A percentile compares a stretch with the other conserved stretches of the same genome.
Evolutionary conservation across 2,329 filamentous ascomycete species (phyloP).

Genomic region (Neobulgaria alba): DNA sequence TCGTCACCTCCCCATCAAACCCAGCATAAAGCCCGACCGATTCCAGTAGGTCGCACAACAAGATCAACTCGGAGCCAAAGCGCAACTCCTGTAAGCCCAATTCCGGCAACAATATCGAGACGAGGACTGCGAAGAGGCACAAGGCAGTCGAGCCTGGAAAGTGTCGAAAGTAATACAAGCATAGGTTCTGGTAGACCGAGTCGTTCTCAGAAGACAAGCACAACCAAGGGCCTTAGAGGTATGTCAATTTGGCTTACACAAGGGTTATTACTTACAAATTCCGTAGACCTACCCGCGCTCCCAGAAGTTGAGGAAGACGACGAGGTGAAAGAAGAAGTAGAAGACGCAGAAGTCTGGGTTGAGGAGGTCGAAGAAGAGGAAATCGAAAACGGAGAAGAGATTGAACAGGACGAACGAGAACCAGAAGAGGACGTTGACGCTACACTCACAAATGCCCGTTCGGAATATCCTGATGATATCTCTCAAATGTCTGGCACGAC

Average conservation of each 20-base stretch:
- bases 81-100: constrained; percentile 25
- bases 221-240: too few species aligned
- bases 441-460: too few species aligned
- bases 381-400: constrained; percentile 4
- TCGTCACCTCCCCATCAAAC: constrained; percentile 22
- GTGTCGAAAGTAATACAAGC: constrained; percentile 16
- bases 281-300: constrained; percentile 23
- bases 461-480: constrained; percentile 12
- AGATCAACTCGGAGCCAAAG: constrained; percentile 33
- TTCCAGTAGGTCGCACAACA: constrained; percentile 13
- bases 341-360: not conserved
- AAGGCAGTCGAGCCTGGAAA: constrained; percentile 21
- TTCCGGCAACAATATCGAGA: constrained; percentile 5
- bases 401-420: too few species aligned
- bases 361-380: constrained; percentile 8
- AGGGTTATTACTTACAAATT: too few species aligned
- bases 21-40: constrained; percentile 11
- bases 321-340: constrained; percentile 5
- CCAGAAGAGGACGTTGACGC: too few species aligned
- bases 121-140: constrained; percentile 3
- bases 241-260: too few species aligned
- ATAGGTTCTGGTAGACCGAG: constrained; percentile 10
- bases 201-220: too few species aligned
- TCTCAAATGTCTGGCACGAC: constrained; percentile 23
- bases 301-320: constrained; percentile 23